A percentile compares a stretch with the other conserved stretches of the same genome.
These are phyloP conservation scores for Aspergillus ostianus DNA, from an alignment of 495 filamentous ascomycete species.

Conservation along the genomic window DNA sequence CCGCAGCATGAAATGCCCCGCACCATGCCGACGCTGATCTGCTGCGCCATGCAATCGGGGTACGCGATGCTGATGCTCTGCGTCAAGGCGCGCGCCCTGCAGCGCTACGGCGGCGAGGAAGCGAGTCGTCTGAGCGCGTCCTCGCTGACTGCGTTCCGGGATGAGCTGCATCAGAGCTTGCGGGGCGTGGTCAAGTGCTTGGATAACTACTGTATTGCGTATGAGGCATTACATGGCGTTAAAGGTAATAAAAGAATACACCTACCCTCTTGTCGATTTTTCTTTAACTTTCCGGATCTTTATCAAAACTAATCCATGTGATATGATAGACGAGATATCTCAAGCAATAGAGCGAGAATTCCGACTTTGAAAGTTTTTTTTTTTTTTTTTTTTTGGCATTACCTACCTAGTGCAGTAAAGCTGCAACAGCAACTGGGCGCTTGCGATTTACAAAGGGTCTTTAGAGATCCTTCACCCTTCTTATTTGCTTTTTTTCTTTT, in stretches of 20 bases:
- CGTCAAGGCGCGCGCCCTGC: conserved; percentile 10
- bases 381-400: conserved; percentile 1
- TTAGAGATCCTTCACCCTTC: not conserved
- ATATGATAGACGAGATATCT: conserved; percentile 13
- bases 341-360: conserved; percentile 15
- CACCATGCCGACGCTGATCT: conserved; percentile 50
- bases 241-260: too few relatives aligned
- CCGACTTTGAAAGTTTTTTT: conserved; percentile 1
- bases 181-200: conserved; percentile 7
- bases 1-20: conserved; percentile 29
- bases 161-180: conserved; percentile 10
- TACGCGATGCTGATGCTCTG: conserved; percentile 48
- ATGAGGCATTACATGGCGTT: conserved; percentile 15
- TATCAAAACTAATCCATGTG: too few relatives aligned
- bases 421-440: too few relatives aligned
- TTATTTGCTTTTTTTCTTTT: not conserved
- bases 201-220: conserved; percentile 8
- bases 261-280: too few relatives aligned
- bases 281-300: too few relatives aligned
- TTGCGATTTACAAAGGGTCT: not conserved
- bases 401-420: not conserved
- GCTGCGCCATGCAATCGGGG: conserved; percentile 51
- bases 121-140: not conserved
- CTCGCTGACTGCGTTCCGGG: conserved; percentile 5
- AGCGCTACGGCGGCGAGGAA: not conserved